These are phyloP conservation scores for Umbilicaria muhlenbergii DNA, from an alignment of 495 filamentous ascomycete genomes.

Conservation along the genomic window DNA sequence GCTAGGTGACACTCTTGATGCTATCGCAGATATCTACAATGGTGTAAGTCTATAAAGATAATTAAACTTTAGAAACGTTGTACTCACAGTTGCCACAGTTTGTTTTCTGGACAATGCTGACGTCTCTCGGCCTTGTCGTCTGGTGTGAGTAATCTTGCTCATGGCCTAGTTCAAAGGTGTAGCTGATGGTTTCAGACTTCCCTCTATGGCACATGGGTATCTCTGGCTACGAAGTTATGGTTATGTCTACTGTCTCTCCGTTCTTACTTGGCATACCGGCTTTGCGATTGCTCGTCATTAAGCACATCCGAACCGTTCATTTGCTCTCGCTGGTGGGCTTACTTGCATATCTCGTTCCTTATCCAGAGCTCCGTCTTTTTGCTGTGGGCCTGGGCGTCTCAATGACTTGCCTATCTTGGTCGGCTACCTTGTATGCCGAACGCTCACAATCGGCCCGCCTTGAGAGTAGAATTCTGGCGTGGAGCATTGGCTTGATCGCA, in stretches of 20 bases:
- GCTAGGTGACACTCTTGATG: conserved; percentile 60
- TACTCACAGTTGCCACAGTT: conserved; percentile 40
- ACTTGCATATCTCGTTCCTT: conserved; percentile 58
- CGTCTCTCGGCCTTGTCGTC: conserved; percentile 69
- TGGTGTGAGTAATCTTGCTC: conserved; percentile 61
- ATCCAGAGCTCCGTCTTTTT: conserved; percentile 66
- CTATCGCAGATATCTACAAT: conserved; percentile 79
- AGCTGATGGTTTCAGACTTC: conserved; percentile 44
- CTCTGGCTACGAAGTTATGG: conserved; percentile 83
- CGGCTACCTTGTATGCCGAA: conserved; percentile 65
- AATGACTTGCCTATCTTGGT: conserved; percentile 67
- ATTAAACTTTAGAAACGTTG: conserved; percentile 4
- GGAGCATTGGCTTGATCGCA: conserved; percentile 65
- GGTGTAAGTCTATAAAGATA: conserved; percentile 40
- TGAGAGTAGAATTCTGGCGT: conserved; percentile 67
- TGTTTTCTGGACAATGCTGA: conserved; percentile 90
- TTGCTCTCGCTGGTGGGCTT: conserved; percentile 64
- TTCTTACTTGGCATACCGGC: conserved; percentile 59
- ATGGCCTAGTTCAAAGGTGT: neutral
- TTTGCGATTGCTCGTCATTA: conserved; percentile 48
- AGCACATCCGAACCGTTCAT: conserved; percentile 54
- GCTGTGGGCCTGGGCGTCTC: conserved; percentile 62
- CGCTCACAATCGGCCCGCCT: conserved; percentile 56
- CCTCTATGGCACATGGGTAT: conserved; percentile 99
- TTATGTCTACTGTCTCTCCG: conserved; percentile 74